phyloP scores from a whole-genome alignment of 106 monocot species.

The Triglochin maritima region DNA sequence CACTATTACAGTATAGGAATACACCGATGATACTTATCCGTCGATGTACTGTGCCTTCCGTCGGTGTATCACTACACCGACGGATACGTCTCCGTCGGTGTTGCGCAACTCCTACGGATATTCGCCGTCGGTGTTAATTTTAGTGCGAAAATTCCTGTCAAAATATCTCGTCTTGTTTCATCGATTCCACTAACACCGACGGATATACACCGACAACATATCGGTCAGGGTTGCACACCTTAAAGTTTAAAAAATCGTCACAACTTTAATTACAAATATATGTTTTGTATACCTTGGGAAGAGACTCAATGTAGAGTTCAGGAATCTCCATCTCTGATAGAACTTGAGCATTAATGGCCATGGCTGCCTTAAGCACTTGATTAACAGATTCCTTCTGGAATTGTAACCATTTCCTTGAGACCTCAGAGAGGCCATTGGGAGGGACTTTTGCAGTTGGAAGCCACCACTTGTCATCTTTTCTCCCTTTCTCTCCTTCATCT shows the following conservation, averaged over 20 bases:
- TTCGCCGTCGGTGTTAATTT: too few species aligned
- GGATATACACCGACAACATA: too few species aligned
- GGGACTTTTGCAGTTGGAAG: slow-evolving; percentile 18
- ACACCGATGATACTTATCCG: too few species aligned
- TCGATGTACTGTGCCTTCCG: too few species aligned
- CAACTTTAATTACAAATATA: background rate
- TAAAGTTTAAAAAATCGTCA: background rate
- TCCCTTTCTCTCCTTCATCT: slow-evolving; percentile 24
- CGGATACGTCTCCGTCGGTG: too few species aligned
- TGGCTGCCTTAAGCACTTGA: slow-evolving; percentile 28
- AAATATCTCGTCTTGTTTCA: too few species aligned
- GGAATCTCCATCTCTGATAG: slow-evolving; percentile 27
- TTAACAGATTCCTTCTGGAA: slow-evolving; percentile 29
- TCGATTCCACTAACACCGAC: too few species aligned
- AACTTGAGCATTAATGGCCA: slow-evolving; percentile 26
- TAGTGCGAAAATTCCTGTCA: too few species aligned
- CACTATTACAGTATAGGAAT: too few species aligned
- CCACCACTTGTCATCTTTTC: slow-evolving; percentile 30
- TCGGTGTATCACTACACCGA: too few species aligned
- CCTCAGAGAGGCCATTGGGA: slow-evolving; percentile 15
- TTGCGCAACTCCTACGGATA: too few species aligned
- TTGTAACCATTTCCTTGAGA: slow-evolving; percentile 26
- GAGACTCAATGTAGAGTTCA: slow-evolving; percentile 20
- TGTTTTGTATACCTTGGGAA: slow-evolving; percentile 13
- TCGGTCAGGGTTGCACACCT: too few species aligned